Evolutionary conservation across 2,329 filamentous ascomycete species (phyloP).

Genomic region (Penicillium frequentans): DNA sequence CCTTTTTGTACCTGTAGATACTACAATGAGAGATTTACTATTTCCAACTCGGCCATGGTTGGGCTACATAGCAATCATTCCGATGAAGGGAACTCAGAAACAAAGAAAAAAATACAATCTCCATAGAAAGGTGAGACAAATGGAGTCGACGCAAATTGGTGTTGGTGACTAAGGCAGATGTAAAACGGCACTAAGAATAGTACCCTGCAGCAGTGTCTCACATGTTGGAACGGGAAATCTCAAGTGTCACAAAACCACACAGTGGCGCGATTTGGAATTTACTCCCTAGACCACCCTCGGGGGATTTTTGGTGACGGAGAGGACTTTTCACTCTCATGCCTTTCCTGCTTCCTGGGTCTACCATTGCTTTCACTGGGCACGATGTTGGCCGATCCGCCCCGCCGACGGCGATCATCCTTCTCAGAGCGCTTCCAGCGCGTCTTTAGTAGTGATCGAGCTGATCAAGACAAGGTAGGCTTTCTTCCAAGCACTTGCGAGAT

Average conservation of each 20-base stretch:
- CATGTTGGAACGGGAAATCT: not conserved
- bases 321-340: not conserved
- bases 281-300: not conserved
- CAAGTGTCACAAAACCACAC: not conserved
- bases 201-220: slow-evolving; percentile 22
- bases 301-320: not conserved
- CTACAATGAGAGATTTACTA: not conserved
- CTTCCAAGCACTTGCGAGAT: not conserved
- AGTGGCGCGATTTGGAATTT: slow-evolving; percentile 17
- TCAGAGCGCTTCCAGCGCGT: slow-evolving; percentile 22
- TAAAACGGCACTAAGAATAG: slow-evolving; percentile 12
- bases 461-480: slow-evolving; percentile 16
- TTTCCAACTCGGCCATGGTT: not conserved
- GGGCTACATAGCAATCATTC: not conserved
- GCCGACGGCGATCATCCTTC: slow-evolving; percentile 24
- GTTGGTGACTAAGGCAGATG: not conserved
- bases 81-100: not conserved
- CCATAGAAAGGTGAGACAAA: not conserved
- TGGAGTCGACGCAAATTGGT: no score
- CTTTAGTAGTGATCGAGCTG: slow-evolving; percentile 17
- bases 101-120: not conserved
- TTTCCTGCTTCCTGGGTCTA: not conserved
- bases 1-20: not conserved
- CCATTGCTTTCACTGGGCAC: not conserved
- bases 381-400: slow-evolving; percentile 20